Evolutionary conservation across 805 yeast genomes (phyloP), one percentile per base, ranked within the genome.

Genomic region (Candida takata): DNA sequence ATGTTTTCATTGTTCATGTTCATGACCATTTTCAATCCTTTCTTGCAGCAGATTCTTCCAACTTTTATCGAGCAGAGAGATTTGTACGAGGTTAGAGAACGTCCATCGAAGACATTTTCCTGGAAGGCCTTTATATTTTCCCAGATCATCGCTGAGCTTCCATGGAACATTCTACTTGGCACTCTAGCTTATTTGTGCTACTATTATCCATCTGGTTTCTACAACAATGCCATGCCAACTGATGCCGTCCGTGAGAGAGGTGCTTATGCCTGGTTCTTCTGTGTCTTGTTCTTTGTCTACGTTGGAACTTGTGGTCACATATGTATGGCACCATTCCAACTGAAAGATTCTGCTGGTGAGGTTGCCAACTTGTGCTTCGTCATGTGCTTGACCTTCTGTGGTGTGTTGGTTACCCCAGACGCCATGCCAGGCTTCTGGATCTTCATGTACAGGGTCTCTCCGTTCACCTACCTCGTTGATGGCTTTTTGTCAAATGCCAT

Each of bases 1-100:
- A 77, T 83, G 86, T 74, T 80, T 48, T 67, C 87, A 3, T 52
- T 80, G 27, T 84, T 84, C 64, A 79, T 82, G 86, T 70, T 76
- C 49, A 53, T 74, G 27, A 67, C 74, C 48, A 62, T 71, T 35
- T 67, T 76, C 60, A 68, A 69, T 44, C 76, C 82, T 17, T 50
- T 78, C 47, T 52, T 76, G 33, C 74, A 78, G 44, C 87, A 81
- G 56, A 67, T 73, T 61, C 58, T 79, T 45, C 86, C 86, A 13
- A 55, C 71, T 38, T 83, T 65, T 53, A 72, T 76, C 26, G 44
- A 60, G 24, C 85, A 77, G 54, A 71, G 88, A 60, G 72, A 72
- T 45, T 57, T 80, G 26, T 80, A 79, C 48, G 87, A 81, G 55
- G 82, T 73, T 21, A 72, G 87, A 57, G 87, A 81, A 52, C 67